Percentiles rank a stretch among this genome's conserved stretches.
phyloP scores from a whole-genome alignment of 23 red algal genomes.

The Gracilaria gracilis region DNA sequence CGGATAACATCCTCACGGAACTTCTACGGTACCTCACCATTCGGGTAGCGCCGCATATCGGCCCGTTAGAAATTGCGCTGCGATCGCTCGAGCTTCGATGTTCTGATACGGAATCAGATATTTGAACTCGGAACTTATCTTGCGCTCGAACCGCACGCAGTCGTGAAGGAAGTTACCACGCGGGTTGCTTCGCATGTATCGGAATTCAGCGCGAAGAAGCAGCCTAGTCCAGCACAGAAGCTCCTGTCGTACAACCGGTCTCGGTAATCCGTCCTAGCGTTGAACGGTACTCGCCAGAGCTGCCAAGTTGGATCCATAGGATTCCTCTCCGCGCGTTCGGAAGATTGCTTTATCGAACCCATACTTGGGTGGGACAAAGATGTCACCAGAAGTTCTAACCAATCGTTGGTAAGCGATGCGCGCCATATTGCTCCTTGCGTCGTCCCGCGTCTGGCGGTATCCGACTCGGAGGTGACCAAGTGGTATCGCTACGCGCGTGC shows the following conservation, averaged over 20 bases:
- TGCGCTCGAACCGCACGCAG: slow-evolving; percentile 25
- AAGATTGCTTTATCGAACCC: neutral
- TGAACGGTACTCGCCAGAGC: neutral
- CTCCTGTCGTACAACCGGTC: neutral
- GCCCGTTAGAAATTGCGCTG: neutral
- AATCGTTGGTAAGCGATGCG: neutral
- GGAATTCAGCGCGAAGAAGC: slow-evolving; percentile 7
- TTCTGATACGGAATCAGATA: slow-evolving; percentile 29
- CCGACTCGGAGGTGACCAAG: neutral
- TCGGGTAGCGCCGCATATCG: slow-evolving; percentile 5
- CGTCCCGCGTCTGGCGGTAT: neutral
- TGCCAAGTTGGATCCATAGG: neutral
- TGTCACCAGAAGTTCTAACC: neutral
- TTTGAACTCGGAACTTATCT: neutral
- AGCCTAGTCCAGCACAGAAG: slow-evolving; percentile 4
- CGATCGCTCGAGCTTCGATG: slow-evolving; percentile 1
- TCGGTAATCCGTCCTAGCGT: neutral
- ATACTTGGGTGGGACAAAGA: neutral
- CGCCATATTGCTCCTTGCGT: neutral
- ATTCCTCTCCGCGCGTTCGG: neutral
- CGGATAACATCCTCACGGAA: slow-evolving; percentile 1
- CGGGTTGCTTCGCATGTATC: neutral
- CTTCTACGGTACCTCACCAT: neutral
- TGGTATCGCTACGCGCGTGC: neutral
- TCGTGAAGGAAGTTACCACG: neutral